Base-by-base conservation (phyloP, 257 asterid genomes). In the Cruciata laevipes region DNA sequence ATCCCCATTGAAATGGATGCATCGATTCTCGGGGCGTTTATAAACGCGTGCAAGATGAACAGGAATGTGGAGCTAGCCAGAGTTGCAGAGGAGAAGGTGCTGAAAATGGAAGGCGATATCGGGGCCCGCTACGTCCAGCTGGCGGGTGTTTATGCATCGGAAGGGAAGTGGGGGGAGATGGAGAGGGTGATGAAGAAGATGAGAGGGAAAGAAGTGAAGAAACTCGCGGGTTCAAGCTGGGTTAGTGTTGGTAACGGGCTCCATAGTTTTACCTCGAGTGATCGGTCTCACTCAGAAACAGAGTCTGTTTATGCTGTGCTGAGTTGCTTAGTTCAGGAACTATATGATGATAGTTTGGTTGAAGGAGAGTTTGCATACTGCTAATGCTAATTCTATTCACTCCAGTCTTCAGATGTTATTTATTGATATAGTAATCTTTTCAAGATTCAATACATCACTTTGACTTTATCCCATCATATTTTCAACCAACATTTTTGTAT, bases 161-260 rank as follows among this genome's bases (percentile, higher is more conserved):
- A 84, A 6, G 96, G 87, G 20, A 77, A 74, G 77, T 90, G 99
- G 99, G 88, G 79, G 2, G 97, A 93, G 66, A 90, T 79, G 94
- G 89, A 92, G 33, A 75, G 97, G 76, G 70, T 90, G 68, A 84
- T 93, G 99, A 86, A 83, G 83, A 79, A 78, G 74, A 93, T 93
- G 97, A 90, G 92, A 74, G 82, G 83, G 74, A 84, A 77, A 73
- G 89, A 83, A 52, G 89, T 66, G 33, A 93, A 84, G 86, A 93
- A 93, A 79, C 62, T 74, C 59, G 79, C 87, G 1, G 99, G 96
- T 61, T 87, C 96, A 63, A 93, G 97, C 57, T 93, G 97, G 99
- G 68, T 93, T 30, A 88, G 76, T 47, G 59, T 84, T 25, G 88
- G 87, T 31, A 71, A 68, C 33, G 79, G 69, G 60, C 80, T 85